phyloP scores from a whole-genome alignment of 2,329 filamentous ascomycete species.

The Arthroderma sp. region DNA sequence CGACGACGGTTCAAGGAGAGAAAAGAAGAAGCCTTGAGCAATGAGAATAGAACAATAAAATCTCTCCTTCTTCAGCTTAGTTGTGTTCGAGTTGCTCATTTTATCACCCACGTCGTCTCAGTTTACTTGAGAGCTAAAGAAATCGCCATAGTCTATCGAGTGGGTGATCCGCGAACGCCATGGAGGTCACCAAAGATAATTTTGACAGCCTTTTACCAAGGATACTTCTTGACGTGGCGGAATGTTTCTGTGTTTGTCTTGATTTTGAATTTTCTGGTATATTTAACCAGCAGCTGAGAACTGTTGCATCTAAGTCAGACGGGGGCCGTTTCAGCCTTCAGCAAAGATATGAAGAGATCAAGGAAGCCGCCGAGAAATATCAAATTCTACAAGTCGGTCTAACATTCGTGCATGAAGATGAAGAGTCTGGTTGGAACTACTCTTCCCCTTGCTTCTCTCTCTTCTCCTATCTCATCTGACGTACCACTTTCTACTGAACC shows the following conservation, averaged over 20 bases:
- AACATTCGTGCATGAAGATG: constrained; percentile 49
- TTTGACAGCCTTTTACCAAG: constrained; percentile 41
- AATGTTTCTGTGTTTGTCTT: constrained; percentile 49
- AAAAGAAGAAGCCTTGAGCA: no score
- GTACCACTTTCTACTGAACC: constrained; percentile 2
- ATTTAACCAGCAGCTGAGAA: constrained; percentile 25
- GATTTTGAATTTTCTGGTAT: constrained; percentile 58
- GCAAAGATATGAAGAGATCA: constrained; percentile 48
- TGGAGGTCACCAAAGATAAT: constrained; percentile 43
- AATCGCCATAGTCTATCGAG: no score
- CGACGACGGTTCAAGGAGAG: no score
- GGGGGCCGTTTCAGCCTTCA: constrained; percentile 41
- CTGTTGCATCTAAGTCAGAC: constrained; percentile 17
- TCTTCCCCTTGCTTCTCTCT: background rate
- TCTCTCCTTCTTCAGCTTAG: no score
- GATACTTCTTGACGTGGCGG: constrained; percentile 45
- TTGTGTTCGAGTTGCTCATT: no score
- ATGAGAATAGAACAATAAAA: no score
- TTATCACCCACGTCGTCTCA: no score
- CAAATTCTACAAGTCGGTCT: constrained; percentile 55
- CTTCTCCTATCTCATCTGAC: background rate
- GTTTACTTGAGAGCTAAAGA: no score
- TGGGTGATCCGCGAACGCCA: constrained; percentile 16
- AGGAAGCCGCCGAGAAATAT: constrained; percentile 47
- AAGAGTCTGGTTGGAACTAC: constrained; percentile 30